Evolutionary conservation across 1,284 basidiomycete species (phyloP).

Genomic region (Tremellales sp.): DNA sequence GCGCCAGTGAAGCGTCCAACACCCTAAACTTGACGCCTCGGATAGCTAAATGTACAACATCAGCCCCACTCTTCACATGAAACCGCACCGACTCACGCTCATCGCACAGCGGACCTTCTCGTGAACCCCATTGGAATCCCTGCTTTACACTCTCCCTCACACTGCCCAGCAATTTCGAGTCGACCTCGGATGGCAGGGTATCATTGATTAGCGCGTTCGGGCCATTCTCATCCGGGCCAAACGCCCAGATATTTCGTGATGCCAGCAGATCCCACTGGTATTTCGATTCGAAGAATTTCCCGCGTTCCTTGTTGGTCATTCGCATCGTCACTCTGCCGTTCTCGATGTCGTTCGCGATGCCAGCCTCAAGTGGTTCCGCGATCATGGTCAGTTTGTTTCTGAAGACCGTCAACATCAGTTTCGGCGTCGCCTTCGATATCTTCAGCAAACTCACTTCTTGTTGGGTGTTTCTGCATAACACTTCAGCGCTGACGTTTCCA

Average conservation of each 20-base stretch:
- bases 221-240: slow-evolving; percentile 92
- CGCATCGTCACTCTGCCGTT: slow-evolving; percentile 84
- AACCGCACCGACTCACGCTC: slow-evolving; percentile 68
- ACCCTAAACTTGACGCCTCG: slow-evolving; percentile 98
- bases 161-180: slow-evolving; percentile 84
- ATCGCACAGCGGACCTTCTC: slow-evolving; percentile 95
- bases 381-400: slow-evolving; percentile 98
- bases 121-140: slow-evolving; percentile 98
- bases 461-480: slow-evolving; percentile 99
- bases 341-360: slow-evolving; percentile 92
- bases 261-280: slow-evolving; percentile 98
- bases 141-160: slow-evolving; percentile 96
- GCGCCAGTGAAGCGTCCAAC: slow-evolving; percentile 82
- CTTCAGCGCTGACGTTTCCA: slow-evolving; percentile 96
- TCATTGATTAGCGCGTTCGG: slow-evolving; percentile 94
- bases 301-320: slow-evolving; percentile 88
- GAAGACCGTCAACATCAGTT: slow-evolving; percentile 1
- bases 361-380: slow-evolving; percentile 87
- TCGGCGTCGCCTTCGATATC: background rate
- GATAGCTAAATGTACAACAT: slow-evolving; percentile 63
- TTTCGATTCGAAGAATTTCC: slow-evolving; percentile 89
- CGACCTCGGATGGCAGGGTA: slow-evolving; percentile 89
- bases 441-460: slow-evolving; percentile 70
- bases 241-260: slow-evolving; percentile 98
- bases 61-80: background rate